phyloP scores from a whole-genome alignment of 2,329 filamentous ascomycete genomes.

The Aspergillus amoenus region DNA sequence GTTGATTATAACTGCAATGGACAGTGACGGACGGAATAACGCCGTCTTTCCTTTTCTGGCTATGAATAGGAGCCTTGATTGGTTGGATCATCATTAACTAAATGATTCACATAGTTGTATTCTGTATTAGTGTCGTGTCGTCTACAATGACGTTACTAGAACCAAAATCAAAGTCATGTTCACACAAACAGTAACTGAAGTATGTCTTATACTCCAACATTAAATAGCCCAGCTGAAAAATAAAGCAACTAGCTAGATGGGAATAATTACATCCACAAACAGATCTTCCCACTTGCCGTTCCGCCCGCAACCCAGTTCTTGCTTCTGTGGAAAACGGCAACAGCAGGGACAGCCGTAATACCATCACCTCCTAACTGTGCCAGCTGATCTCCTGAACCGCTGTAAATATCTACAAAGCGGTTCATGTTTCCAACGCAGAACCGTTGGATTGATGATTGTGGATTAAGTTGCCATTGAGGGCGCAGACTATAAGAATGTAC shows the following conservation, averaged over 20 bases:
- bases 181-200: neutral
- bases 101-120: too few relatives aligned
- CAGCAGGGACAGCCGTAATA: constrained; percentile 91
- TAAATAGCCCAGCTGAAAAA: neutral
- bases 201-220: neutral
- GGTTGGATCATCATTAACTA: too few relatives aligned
- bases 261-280: constrained; percentile 72
- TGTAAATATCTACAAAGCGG: constrained; percentile 89
- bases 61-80: too few relatives aligned
- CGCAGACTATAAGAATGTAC: constrained; percentile 54
- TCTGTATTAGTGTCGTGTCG: too few relatives aligned
- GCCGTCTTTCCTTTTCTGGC: too few relatives aligned
- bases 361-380: constrained; percentile 86
- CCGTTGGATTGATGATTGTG: constrained; percentile 76
- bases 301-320: constrained; percentile 91
- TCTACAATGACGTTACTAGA: too few relatives aligned
- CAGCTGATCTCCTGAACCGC: constrained; percentile 76
- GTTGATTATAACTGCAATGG: too few relatives aligned
- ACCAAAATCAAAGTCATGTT: neutral
- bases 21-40: too few relatives aligned
- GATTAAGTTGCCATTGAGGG: constrained; percentile 85
- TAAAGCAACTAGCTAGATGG: neutral
- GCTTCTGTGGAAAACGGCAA: constrained; percentile 84
- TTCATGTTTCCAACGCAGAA: constrained; percentile 98
- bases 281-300: constrained; percentile 88